These are phyloP conservation scores for Penicillium sclerotiorum DNA, from an alignment of 2,329 filamentous ascomycete genomes.

Conservation along the genomic window DNA sequence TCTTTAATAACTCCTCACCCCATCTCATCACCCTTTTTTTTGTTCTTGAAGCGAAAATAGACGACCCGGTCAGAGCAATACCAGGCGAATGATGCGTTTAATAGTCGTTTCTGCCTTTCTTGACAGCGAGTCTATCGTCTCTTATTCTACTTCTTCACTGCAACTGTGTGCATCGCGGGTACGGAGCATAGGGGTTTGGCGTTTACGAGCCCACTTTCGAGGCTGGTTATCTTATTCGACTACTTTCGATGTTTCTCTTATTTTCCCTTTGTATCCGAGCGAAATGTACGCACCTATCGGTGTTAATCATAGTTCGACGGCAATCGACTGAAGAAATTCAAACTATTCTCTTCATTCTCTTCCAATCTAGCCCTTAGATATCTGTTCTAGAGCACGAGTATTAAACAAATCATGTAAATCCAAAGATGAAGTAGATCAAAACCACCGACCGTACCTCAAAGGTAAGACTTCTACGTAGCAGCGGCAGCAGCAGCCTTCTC, in stretches of 20 bases:
- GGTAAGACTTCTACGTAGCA: not conserved
- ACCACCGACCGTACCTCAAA: too few species aligned
- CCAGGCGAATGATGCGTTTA: constrained; percentile 11
- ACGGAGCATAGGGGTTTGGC: constrained; percentile 28
- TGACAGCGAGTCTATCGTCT: constrained; percentile 9
- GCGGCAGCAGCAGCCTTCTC: constrained; percentile 21
- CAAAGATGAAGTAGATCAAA: too few species aligned
- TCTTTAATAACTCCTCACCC: not conserved
- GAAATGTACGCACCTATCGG: constrained; percentile 4
- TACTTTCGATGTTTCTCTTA: too few species aligned
- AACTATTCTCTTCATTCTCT: not conserved
- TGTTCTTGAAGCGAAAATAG: constrained; percentile 16
- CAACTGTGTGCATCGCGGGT: constrained; percentile 23
- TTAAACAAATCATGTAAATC: too few species aligned
- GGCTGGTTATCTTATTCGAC: constrained; percentile 13
- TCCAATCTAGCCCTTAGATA: not conserved
- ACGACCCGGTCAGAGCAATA: constrained; percentile 6
- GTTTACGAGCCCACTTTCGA: constrained; percentile 16
- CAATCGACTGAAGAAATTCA: not conserved
- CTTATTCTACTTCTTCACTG: constrained; percentile 16
- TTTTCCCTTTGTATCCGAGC: constrained; percentile 16
- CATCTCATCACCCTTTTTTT: not conserved
- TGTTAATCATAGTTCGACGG: not conserved
- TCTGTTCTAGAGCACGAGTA: not conserved
- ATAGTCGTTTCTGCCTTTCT: constrained; percentile 6